Percentiles rank a stretch among this genome's conserved stretches.
Evolutionary conservation across 371 early-diverging fungal species (phyloP).

Genomic region (Mucor plumbeus): DNA sequence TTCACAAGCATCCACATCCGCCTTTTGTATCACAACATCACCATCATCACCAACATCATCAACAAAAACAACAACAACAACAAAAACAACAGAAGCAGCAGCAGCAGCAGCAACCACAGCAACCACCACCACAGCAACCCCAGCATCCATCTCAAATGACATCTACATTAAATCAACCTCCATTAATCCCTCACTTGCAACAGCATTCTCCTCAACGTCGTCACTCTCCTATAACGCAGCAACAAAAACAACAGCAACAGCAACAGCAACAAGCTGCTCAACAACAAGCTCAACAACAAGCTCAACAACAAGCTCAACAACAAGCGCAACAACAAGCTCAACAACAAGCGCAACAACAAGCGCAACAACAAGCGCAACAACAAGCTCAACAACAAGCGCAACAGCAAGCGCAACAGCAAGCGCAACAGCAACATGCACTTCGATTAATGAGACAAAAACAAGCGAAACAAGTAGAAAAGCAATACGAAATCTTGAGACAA

Average conservation of each 20-base stretch:
- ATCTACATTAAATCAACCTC: constrained; percentile 6
- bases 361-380: constrained; percentile 21
- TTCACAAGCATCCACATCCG: constrained; percentile 52
- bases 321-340: constrained; percentile 10
- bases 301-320: constrained; percentile 10
- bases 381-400: constrained; percentile 18
- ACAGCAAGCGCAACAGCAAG: constrained; percentile 23
- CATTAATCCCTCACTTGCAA: constrained; percentile 5
- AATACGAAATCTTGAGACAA: constrained; percentile 42
- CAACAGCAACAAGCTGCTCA: constrained; percentile 16
- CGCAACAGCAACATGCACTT: constrained; percentile 28
- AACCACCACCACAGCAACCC: neutral
- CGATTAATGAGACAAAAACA: constrained; percentile 29
- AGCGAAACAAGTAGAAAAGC: constrained; percentile 38
- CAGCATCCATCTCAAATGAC: neutral
- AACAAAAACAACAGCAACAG: constrained; percentile 14
- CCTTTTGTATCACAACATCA: constrained; percentile 48
- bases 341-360: constrained; percentile 17
- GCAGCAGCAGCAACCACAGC: neutral
- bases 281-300: constrained; percentile 3
- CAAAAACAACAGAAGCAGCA: constrained; percentile 19
- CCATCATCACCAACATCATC: constrained; percentile 33
- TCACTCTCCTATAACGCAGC: constrained; percentile 9
- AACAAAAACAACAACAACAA: constrained; percentile 12
- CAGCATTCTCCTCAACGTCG: constrained; percentile 19